Conservation (phyloP, 192 early-diverging fungal species). For the Coemansia sp. region DNA sequence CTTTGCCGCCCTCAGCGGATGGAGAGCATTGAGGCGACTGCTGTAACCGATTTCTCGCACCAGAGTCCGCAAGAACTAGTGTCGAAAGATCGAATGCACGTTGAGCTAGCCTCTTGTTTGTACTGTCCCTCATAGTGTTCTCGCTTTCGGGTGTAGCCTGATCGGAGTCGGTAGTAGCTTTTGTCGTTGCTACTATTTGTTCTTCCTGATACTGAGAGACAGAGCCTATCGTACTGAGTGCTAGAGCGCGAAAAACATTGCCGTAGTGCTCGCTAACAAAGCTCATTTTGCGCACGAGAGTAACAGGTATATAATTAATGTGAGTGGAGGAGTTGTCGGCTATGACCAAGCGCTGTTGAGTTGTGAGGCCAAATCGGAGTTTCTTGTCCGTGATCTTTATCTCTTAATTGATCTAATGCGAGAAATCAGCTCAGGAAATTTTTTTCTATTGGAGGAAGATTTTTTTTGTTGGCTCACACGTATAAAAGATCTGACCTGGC, state of each 20-base stretch:
- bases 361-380: not conserved
- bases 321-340: not conserved
- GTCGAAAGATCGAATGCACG: constrained; percentile 42
- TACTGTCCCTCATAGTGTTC: not conserved
- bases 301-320: not conserved
- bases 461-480: not conserved
- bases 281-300: constrained; percentile 26
- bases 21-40: not conserved
- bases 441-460: not conserved
- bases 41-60: not conserved
- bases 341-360: not conserved
- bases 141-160: not conserved
- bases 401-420: not conserved
- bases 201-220: not conserved
- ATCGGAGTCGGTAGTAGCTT: not conserved
- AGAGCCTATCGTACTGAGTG: not conserved
- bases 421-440: not conserved
- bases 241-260: constrained; percentile 33
- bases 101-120: constrained; percentile 15
- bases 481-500: not conserved
- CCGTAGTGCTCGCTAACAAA: constrained; percentile 54
- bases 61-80: constrained; percentile 16
- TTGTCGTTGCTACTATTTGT: not conserved
- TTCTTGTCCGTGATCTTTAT: not conserved
- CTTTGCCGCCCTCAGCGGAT: constrained; percentile 1